Evolutionary conservation across 352 stramenopile species (phyloP).

Genomic region (Phytophthora multivora): DNA sequence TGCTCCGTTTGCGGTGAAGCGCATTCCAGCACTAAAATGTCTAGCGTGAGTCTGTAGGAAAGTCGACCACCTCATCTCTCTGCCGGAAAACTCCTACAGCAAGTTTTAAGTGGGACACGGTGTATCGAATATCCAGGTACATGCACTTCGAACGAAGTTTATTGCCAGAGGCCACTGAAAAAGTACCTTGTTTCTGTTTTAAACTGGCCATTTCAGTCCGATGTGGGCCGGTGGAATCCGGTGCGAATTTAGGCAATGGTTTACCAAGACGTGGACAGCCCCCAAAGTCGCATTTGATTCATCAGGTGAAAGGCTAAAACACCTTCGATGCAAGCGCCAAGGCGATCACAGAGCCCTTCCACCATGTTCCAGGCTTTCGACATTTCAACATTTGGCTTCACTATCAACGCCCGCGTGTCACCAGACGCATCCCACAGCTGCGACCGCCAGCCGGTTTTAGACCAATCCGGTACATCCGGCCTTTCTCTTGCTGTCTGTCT

Average conservation of each 20-base stretch:
- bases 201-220: background rate
- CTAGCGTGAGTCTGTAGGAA: background rate
- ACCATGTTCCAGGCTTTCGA: slow-evolving; percentile 4
- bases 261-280: background rate
- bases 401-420: slow-evolving; percentile 12
- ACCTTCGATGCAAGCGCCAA: background rate
- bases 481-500: slow-evolving; percentile 9
- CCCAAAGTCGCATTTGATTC: background rate
- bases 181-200: slow-evolving; percentile 6
- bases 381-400: slow-evolving; percentile 13
- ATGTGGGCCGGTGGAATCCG: background rate
- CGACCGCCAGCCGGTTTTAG: slow-evolving; percentile 4
- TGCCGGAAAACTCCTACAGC: background rate
- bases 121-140: slow-evolving; percentile 7
- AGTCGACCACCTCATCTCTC: background rate
- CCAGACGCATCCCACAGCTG: slow-evolving; percentile 24
- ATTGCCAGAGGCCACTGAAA: background rate
- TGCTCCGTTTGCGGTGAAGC: background rate
- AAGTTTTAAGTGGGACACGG: background rate
- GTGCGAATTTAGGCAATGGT: slow-evolving; percentile 1
- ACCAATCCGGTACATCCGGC: slow-evolving; percentile 21
- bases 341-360: background rate
- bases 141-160: slow-evolving; percentile 9
- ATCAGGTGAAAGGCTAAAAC: background rate
- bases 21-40: background rate